Evolutionary conservation across 805 yeast species (phyloP), one percentile per base, ranked within the genome.

Genomic region (Lachancea sp.): DNA sequence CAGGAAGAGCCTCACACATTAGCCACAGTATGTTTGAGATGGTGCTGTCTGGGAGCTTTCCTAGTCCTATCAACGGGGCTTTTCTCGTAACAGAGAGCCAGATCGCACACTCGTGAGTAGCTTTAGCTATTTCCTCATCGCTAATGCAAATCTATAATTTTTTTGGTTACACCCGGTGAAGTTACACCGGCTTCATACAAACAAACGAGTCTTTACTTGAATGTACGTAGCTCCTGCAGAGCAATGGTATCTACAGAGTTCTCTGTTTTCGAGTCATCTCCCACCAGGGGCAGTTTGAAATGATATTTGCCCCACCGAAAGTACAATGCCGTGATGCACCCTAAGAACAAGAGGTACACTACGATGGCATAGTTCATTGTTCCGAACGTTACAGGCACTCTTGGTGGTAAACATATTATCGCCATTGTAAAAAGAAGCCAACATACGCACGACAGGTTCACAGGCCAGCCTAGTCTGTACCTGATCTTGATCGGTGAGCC

Each of bases 341-440:
- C 51, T n/a, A 78, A 65, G 47, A 74, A 74, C 1, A 71, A 51
- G 0, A 70, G 49, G 50, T 82, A 77, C 3, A 85, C 89, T 9
- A 75, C 73, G n/a, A 79, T 62, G 0, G 95, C 88, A 54, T 71
- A 71, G 51, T 71, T 71, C 74, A 71, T 71, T 1, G 71, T 56
- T 3, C 47, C 45, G 1, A 59, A 52, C 1, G 73, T 72, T 4
- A 78, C 73, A 18, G 77, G 78, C 41, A 83, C 67, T 40, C 78
- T 78, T 0, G 88, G 82, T 0, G 91, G 91, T 59, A 82, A 66
- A 51, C 88, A 82, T n/a, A 85, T 68, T 0, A 84, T 70, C 39
- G 81, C 60, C 49, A 77, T 71, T 27, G 85, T 77, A 31, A 82
- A 58, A 2, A 73, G 32, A 13, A 83, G 71, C 84, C 89, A 84